Conservation (phyloP, 257 asterid species). For the Solanum chilense region DNA sequence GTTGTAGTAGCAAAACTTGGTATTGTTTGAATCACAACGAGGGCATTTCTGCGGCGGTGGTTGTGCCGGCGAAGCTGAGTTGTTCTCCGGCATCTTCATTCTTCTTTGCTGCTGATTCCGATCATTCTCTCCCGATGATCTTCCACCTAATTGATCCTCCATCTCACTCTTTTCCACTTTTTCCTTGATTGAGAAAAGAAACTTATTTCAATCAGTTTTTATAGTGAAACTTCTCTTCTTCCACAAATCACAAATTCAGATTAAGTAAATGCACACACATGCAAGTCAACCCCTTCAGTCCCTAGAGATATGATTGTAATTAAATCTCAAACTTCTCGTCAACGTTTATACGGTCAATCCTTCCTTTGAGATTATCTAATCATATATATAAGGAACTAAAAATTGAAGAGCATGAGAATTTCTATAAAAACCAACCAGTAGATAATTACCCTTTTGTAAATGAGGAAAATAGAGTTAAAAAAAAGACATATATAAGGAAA, state of each 20-base stretch:
- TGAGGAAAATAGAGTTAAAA: not conserved
- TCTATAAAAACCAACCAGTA: not conserved
- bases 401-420: not conserved
- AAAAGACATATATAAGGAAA: not conserved
- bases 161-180: not conserved
- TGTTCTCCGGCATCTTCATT: conserved; percentile 12
- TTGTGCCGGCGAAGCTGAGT: not conserved
- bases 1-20: conserved; percentile 26
- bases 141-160: conserved; percentile 17
- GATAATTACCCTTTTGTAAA: not conserved
- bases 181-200: not conserved
- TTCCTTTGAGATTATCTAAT: not conserved
- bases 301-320: not conserved
- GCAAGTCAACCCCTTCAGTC: conserved; percentile 5
- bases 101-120: conserved; percentile 14
- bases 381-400: not conserved
- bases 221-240: not conserved
- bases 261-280: not conserved
- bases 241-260: not conserved
- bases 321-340: not conserved
- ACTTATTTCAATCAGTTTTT: not conserved
- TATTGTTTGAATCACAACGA: conserved; percentile 21
- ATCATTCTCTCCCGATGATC: conserved; percentile 1
- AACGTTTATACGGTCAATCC: not conserved
- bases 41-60: conserved; percentile 18